These are phyloP conservation scores for Fraxinus albicans DNA, from an alignment of 305 asterid species.

Conservation along the genomic window DNA sequence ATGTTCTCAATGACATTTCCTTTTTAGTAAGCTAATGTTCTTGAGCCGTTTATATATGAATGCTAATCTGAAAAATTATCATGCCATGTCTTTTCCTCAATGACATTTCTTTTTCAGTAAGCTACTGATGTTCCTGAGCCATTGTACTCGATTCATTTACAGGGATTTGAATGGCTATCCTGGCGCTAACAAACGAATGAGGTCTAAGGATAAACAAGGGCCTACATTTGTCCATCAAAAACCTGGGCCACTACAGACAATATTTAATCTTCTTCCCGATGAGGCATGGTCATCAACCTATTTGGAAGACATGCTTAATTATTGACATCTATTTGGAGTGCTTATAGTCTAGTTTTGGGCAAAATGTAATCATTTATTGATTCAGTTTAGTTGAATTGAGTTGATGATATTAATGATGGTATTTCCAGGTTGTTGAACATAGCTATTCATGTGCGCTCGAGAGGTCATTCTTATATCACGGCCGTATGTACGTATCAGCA, in stretches of 20 bases:
- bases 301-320: conserved; percentile 19
- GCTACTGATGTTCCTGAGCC: conserved; percentile 11
- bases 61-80: conserved; percentile 15
- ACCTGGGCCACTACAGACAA: conserved; percentile 84
- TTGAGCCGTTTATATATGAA: conserved; percentile 8
- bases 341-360: conserved; percentile 18
- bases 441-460: conserved; percentile 97
- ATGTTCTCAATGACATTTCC: conserved; percentile 5
- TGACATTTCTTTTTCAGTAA: conserved; percentile 12
- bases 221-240: conserved; percentile 70
- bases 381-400: conserved; percentile 7
- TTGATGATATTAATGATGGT: conserved; percentile 21
- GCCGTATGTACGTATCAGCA: conserved; percentile 84
- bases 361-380: conserved; percentile 9
- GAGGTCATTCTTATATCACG: conserved; percentile 92
- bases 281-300: conserved; percentile 55
- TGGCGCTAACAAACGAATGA: conserved; percentile 54
- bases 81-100: conserved; percentile 1
- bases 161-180: conserved; percentile 69
- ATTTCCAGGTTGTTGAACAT: conserved; percentile 75
- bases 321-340: not conserved
- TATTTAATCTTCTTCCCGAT: conserved; percentile 81
- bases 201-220: conserved; percentile 55
- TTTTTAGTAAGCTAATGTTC: not conserved
- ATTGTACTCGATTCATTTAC: conserved; percentile 20